A percentile compares a stretch with the other conserved stretches of the same genome.
Evolutionary conservation across 805 yeast species (phyloP).

Genomic region (Saccharomycopsis sp.): DNA sequence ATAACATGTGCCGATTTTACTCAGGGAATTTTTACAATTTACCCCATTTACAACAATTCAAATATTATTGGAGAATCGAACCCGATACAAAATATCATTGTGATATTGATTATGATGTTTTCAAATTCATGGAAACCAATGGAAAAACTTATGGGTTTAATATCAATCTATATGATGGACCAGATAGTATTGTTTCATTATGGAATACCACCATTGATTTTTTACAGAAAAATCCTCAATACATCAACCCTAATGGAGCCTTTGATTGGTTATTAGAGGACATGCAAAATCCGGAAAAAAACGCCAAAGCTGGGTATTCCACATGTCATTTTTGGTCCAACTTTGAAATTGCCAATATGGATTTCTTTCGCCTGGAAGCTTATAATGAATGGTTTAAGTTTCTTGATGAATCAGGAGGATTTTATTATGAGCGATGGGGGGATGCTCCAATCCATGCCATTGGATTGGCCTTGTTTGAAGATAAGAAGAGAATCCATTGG

Average conservation of each 20-base stretch:
- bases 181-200: slow-evolving; percentile 47
- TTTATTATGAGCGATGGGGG: slow-evolving; percentile 89
- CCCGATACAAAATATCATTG: slow-evolving; percentile 62
- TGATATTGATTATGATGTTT: slow-evolving; percentile 65
- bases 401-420: slow-evolving; percentile 65
- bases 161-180: slow-evolving; percentile 58
- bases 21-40: slow-evolving; percentile 54
- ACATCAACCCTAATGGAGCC: slow-evolving; percentile 48
- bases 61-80: slow-evolving; percentile 76
- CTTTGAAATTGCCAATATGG: slow-evolving; percentile 79
- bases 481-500: slow-evolving; percentile 66
- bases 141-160: slow-evolving; percentile 67
- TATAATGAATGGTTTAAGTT: slow-evolving; percentile 53
- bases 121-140: slow-evolving; percentile 59
- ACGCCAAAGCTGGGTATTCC: slow-evolving; percentile 32
- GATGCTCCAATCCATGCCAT: slow-evolving; percentile 86
- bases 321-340: slow-evolving; percentile 87
- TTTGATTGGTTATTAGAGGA: slow-evolving; percentile 54
- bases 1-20: slow-evolving; percentile 79
- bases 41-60: slow-evolving; percentile 48
- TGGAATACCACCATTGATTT: slow-evolving; percentile 65
- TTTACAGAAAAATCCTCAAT: slow-evolving; percentile 45
- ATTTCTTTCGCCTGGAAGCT: slow-evolving; percentile 61
- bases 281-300: slow-evolving; percentile 39
- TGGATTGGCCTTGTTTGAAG: slow-evolving; percentile 64